These are phyloP conservation scores for Coemansia sp. DNA, from an alignment of 192 early-diverging fungal genomes.

Conservation along the genomic window DNA sequence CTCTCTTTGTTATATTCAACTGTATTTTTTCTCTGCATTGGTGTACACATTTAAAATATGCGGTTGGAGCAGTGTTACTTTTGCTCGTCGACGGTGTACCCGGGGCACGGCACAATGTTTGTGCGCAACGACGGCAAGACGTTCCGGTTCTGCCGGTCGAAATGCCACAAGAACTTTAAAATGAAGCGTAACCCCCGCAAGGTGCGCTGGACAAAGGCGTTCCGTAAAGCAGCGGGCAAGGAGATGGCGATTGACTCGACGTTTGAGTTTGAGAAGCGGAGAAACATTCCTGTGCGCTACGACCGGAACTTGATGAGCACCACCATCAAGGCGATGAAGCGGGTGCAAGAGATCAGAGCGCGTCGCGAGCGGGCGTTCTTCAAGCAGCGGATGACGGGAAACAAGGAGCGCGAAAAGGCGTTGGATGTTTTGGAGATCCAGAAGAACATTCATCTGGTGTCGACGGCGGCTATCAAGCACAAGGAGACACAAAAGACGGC, in stretches of 20 bases:
- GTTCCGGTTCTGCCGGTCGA: constrained; percentile 95
- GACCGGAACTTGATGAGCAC: constrained; percentile 96
- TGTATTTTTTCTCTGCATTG: neutral
- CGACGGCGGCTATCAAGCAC: constrained; percentile 36
- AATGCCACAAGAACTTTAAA: constrained; percentile 99
- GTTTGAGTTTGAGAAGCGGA: constrained; percentile 98
- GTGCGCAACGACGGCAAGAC: constrained; percentile 97
- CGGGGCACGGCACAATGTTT: constrained; percentile 98
- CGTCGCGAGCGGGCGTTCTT: constrained; percentile 92
- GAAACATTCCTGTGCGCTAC: constrained; percentile 97
- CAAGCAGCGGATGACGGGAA: constrained; percentile 88
- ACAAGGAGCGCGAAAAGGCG: constrained; percentile 76
- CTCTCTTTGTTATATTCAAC: too few relatives aligned
- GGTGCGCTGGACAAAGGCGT: constrained; percentile 99
- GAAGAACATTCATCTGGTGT: constrained; percentile 86
- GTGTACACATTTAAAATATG: constrained; percentile 58
- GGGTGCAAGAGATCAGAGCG: constrained; percentile 90
- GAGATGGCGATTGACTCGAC: constrained; percentile 99
- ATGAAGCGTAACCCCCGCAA: constrained; percentile 99
- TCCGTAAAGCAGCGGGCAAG: constrained; percentile 97
- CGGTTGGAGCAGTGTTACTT: constrained; percentile 99
- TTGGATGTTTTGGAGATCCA: constrained; percentile 76
- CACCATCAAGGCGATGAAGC: constrained; percentile 98
- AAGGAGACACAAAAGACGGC: constrained; percentile 47
- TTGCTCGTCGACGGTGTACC: constrained; percentile 95